Base-by-base conservation (phyloP, 768 basidiomycete genomes). In the Boletellus ananiceps region DNA sequence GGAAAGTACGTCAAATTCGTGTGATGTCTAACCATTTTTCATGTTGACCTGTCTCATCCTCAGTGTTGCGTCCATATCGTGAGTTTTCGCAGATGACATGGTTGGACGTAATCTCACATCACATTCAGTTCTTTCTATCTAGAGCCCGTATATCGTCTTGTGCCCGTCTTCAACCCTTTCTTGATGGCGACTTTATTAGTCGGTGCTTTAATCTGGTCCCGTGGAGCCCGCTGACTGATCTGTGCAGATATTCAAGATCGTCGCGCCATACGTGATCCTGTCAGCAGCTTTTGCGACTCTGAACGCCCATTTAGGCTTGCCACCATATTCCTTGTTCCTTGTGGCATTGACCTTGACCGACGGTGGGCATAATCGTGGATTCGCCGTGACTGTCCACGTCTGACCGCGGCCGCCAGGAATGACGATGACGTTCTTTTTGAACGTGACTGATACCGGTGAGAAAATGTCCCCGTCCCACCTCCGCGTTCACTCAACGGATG, bases 31-130 rank as follows among this genome's bases (percentile, higher is more conserved):
- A 44, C 15, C 14, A 3, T n/a, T 14, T 34, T 23, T 46, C 18
- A 13, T 50, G 18, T 16, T 47, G 41, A 47, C 43, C 44, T 42
- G 33, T 41, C 23, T 33, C 5, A 8, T 44, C 14, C 56, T 23
- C 47, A 91, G 86, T 57, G 82, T 88, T 40, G 85, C 86, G n/a
- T 87, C 86, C 9, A 90, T 91, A 60, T 86, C 88, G 82, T 87
- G 55, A 57, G 84, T 74, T 32, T 15, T 25, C 1, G 46, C 18
- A 46, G 4, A 14, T 15, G 25, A 9, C 16, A 46, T 5, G 16
- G 21, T 35, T 18, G 36, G 23, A 37, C 15, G 46, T 39, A 5
- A 47, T 37, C 46, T 59, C 11, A 44, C 27, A 13, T 18, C 7
- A 19, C 14, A 5, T 29, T 25, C 40, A 84, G 81, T 15, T 88